A percentile compares a stretch with the other conserved stretches of the same genome.
phyloP scores from a whole-genome alignment of 116 monocot species.

The Phalaenopsis hybrid region DNA sequence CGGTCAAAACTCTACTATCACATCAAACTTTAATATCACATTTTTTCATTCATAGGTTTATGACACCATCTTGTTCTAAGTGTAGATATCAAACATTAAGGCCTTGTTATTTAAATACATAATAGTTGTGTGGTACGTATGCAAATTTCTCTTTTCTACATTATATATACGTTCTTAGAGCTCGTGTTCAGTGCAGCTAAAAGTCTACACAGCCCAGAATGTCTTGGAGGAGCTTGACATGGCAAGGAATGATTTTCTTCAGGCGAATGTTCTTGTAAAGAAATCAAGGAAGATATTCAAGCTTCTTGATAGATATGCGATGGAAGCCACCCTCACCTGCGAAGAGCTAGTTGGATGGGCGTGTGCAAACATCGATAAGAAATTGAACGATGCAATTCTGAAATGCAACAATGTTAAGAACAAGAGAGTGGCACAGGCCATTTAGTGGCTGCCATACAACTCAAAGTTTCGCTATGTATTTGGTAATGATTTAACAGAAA shows the following conservation, averaged over 20 bases:
- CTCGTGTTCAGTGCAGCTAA: constrained; percentile 34
- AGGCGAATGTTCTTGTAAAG: constrained; percentile 50
- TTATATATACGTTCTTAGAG: not conserved
- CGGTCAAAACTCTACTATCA: no score
- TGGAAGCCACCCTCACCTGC: constrained; percentile 33
- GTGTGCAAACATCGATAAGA: constrained; percentile 35
- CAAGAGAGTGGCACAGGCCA: constrained; percentile 47
- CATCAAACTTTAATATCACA: no score
- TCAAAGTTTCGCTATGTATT: constrained; percentile 58
- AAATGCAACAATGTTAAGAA: constrained; percentile 30
- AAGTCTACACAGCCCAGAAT: constrained; percentile 57
- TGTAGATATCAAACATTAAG: no score
- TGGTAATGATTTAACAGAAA: constrained; percentile 37
- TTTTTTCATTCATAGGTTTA: no score
- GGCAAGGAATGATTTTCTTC: constrained; percentile 67
- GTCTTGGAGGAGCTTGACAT: constrained; percentile 25
- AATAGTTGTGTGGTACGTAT: no score
- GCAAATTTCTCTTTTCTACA: not conserved
- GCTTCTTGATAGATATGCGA: constrained; percentile 55
- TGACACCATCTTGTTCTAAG: no score
- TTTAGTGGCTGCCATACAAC: constrained; percentile 69
- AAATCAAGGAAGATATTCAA: constrained; percentile 57
- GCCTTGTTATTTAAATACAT: no score
- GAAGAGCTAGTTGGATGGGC: constrained; percentile 49
- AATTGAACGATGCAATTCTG: constrained; percentile 38